Evolutionary conservation across 2,329 filamentous ascomycete species (phyloP), one percentile per base, ranked within the genome.

Genomic region (Aspergillus pseudotamarii): DNA sequence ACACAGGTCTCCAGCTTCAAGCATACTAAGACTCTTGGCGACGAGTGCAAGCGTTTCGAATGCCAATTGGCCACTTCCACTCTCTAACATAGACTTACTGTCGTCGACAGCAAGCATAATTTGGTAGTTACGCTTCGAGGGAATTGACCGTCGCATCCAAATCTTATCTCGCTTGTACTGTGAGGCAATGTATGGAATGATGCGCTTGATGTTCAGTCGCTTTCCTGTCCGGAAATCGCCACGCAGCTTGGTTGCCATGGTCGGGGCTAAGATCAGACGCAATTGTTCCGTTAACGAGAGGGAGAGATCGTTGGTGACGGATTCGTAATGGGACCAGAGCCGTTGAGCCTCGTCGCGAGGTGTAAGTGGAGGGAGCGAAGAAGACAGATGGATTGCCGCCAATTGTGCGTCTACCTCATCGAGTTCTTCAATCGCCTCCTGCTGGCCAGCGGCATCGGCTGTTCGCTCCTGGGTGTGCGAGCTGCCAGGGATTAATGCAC

Each of bases 81-180:
- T 88, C 75, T 97, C 93, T 19, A 91, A 89, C 95, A 99, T 99
- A 64, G 89, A 93, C 77, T 91, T 92, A 72, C 91, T 94, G 82
- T 99, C 95, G 78, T 99, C 95, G 43, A 99, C 93, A 45, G 95
- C 96, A 57, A 99, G 90, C 82, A 99, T 89, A 78, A 99, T 96
- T 79, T 99, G 96, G 80, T 99, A 99, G 62, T 90, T 91, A 46
- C 96, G 91, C 80, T 98, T 98, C 43, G 90, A 94, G 1, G 96
- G 96, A 57, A 97, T 89, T 38, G 88, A 90, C 61, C 96, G 89
- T 16, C 96, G 91, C 90, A 99, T 96, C 95, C 95, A 99, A 80
- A 99, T 99, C 84, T 99, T 99, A 86, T 99, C 95, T 64, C 95
- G 92, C 84, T 97, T 98, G 85, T 97, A 99, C 75, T 91, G 90